These are phyloP conservation scores for Dittrichia graveolens DNA, from an alignment of 129 eudicot genomes.

Conservation along the genomic window DNA sequence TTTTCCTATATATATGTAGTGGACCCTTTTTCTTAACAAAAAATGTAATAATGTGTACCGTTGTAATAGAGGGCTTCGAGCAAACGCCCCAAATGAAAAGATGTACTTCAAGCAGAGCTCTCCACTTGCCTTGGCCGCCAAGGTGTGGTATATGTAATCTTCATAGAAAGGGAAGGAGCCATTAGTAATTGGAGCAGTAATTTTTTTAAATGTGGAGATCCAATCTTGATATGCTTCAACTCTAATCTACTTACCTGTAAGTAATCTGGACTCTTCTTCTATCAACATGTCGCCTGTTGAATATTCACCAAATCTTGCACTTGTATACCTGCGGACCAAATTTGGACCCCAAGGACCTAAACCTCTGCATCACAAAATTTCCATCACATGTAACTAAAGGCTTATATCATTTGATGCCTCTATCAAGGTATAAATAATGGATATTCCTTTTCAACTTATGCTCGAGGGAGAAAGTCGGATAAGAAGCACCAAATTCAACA, in stretches of 20 bases:
- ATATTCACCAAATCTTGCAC: slow-evolving; percentile 73
- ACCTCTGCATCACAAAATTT: slow-evolving; percentile 55
- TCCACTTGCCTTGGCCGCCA: slow-evolving; percentile 97
- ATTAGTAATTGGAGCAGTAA: slow-evolving; percentile 16
- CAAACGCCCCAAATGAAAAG: slow-evolving; percentile 93
- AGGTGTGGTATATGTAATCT: slow-evolving; percentile 93
- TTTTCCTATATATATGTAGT: not conserved
- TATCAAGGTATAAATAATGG: not conserved
- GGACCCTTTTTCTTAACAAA: not conserved
- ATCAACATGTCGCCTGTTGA: slow-evolving; percentile 58
- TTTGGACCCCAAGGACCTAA: slow-evolving; percentile 98
- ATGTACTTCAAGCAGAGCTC: slow-evolving; percentile 86
- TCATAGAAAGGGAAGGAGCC: slow-evolving; percentile 21
- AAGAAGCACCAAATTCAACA: no score
- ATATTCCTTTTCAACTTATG: not conserved
- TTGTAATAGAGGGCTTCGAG: slow-evolving; percentile 72
- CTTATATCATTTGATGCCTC: not conserved
- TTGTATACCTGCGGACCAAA: slow-evolving; percentile 74
- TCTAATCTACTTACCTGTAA: slow-evolving; percentile 59
- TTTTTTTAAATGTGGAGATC: not conserved
- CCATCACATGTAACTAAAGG: slow-evolving; percentile 11
- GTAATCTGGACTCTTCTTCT: slow-evolving; percentile 67
- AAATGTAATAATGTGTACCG: slow-evolving; percentile 34
- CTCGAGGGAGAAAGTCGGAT: not conserved
- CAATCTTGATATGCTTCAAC: slow-evolving; percentile 15